A percentile compares a stretch with the other conserved stretches of the same genome.
Evolutionary conservation across 177 flowering plant genomes (phyloP).

Genomic region (Tripterygium wilfordii): DNA sequence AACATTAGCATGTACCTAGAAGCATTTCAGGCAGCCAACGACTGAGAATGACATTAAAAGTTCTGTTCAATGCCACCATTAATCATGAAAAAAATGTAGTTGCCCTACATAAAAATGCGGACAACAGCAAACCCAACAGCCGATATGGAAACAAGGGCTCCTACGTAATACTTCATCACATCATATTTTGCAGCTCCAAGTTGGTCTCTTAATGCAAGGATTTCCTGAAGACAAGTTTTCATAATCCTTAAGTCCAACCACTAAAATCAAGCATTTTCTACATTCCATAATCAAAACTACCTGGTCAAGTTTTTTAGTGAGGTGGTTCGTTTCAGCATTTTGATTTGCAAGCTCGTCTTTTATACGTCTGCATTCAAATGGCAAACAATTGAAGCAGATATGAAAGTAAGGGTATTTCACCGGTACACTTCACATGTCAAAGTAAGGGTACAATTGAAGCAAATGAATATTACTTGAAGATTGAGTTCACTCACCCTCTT

Average conservation of each 20-base stretch:
- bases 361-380: slow-evolving; percentile 51
- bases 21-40: too few species aligned
- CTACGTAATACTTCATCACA: slow-evolving; percentile 46
- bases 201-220: slow-evolving; percentile 35
- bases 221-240: too few species aligned
- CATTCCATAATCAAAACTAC: slow-evolving; percentile 19
- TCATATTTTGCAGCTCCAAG: slow-evolving; percentile 47
- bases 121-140: slow-evolving; percentile 43
- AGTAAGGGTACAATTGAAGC: too few species aligned
- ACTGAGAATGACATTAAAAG: too few species aligned
- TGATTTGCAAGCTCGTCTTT: slow-evolving; percentile 57
- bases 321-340: slow-evolving; percentile 45
- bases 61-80: too few species aligned
- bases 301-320: slow-evolving; percentile 60
- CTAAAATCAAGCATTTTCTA: not conserved
- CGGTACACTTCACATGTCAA: too few species aligned
- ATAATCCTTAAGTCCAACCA: not conserved
- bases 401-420: too few species aligned
- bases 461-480: not conserved
- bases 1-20: too few species aligned
- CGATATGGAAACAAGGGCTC: slow-evolving; percentile 45
- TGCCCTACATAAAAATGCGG: slow-evolving; percentile 32
- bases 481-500: slow-evolving; percentile 39
- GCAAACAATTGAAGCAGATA: too few species aligned
- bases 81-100: too few species aligned